A percentile compares a stretch with the other conserved stretches of the same genome.
phyloP scores from a whole-genome alignment of 2,329 filamentous ascomycete species.

The Fusarium nanum region DNA sequence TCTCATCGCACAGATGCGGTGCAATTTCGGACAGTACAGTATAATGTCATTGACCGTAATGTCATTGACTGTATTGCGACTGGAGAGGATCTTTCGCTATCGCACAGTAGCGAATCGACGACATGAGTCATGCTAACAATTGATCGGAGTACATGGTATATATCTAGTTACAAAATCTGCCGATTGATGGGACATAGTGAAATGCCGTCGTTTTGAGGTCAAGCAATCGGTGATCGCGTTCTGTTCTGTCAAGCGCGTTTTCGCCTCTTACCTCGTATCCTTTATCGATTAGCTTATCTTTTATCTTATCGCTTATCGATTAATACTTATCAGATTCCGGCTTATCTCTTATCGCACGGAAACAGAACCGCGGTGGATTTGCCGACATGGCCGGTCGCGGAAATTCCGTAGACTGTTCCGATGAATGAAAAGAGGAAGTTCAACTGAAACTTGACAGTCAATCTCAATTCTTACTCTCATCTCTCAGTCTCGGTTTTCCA shows the following conservation, averaged over 20 bases:
- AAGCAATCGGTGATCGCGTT: no score
- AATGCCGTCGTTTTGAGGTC: no score
- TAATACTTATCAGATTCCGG: no score
- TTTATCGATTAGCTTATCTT: no score
- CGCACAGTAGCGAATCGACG: accelerated
- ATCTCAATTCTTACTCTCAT: neutral
- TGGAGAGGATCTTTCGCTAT: neutral
- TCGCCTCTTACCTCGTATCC: no score
- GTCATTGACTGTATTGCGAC: accelerated
- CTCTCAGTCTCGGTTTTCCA: no score
- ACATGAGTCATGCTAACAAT: no score
- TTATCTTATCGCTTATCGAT: no score
- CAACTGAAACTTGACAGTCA: neutral
- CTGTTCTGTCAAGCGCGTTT: no score
- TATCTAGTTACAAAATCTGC: no score
- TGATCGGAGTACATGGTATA: no score
- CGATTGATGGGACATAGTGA: no score
- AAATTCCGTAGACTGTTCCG: neutral
- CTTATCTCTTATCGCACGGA: neutral
- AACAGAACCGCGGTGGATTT: neutral
- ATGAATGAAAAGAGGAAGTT: neutral
- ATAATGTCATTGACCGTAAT: neutral
- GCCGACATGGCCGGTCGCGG: neutral
- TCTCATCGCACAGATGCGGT: neutral
- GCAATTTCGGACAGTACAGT: neutral